Conservation (phyloP, 495 filamentous ascomycete species). For the Beverwykella pulmonaria region DNA sequence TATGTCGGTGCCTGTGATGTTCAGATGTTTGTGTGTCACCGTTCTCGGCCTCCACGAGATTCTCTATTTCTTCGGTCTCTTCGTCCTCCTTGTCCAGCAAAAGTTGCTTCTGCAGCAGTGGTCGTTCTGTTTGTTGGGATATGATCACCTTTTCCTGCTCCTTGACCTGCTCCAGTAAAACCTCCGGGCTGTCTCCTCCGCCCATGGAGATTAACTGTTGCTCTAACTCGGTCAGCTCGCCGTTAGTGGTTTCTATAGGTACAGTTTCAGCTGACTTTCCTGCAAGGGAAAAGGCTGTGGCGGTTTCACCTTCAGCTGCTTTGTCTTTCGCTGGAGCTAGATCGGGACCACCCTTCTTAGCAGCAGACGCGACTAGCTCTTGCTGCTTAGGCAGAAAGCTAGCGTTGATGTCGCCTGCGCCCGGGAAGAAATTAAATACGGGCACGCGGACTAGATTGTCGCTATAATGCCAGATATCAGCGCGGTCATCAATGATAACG, state of each 20-base stretch:
- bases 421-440: conserved; percentile 96
- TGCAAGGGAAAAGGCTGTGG: conserved; percentile 18
- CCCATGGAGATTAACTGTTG: conserved; percentile 79
- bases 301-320: conserved; percentile 7
- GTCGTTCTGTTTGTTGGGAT: conserved; percentile 85
- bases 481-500: conserved; percentile 96
- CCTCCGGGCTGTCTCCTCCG: conserved; percentile 67
- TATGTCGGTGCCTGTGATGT: conserved; percentile 62
- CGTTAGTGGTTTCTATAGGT: conserved; percentile 36
- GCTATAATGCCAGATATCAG: conserved; percentile 97
- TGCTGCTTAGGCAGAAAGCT: conserved; percentile 86
- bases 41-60: conserved; percentile 56
- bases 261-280: conserved; percentile 36
- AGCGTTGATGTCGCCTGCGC: conserved; percentile 98
- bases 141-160: conserved; percentile 83
- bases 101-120: conserved; percentile 84
- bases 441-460: conserved; percentile 92
- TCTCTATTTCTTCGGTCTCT: conserved; percentile 51
- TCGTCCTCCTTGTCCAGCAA: conserved; percentile 83
- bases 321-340: conserved; percentile 2
- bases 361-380: conserved; percentile 18
- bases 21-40: conserved; percentile 51
- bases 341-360: conserved; percentile 3
- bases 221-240: conserved; percentile 58
- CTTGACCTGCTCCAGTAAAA: conserved; percentile 72